A percentile compares a stretch with the other conserved stretches of the same genome.
These are phyloP conservation scores for Trametes sanguinea DNA, from an alignment of 768 basidiomycete genomes.

Conservation along the genomic window DNA sequence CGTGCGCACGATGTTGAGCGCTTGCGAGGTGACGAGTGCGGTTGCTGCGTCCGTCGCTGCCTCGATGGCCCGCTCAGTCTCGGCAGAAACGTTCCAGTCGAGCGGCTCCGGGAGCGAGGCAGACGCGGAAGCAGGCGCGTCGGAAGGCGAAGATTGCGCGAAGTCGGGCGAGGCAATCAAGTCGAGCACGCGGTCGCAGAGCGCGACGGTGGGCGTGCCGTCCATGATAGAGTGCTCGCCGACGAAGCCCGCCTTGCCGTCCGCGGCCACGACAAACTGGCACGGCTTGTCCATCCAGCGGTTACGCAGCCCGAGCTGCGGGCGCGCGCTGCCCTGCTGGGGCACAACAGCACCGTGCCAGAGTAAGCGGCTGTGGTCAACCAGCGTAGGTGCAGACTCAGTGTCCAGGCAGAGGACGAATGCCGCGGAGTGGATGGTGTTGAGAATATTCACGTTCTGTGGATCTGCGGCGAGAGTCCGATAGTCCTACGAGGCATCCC, in stretches of 20 bases:
- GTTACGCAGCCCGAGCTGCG: slow-evolving; percentile 57
- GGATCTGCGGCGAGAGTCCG: slow-evolving; percentile 56
- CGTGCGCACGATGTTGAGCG: slow-evolving; percentile 62
- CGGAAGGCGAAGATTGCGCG: slow-evolving; percentile 51
- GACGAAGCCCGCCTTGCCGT: slow-evolving; percentile 80
- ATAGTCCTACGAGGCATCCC: slow-evolving; percentile 53
- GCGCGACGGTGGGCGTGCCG: slow-evolving; percentile 76
- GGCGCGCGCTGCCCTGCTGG: background rate
- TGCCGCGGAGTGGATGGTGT: slow-evolving; percentile 81
- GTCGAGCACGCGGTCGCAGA: slow-evolving; percentile 70
- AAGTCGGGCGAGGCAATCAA: slow-evolving; percentile 61
- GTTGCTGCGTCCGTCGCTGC: slow-evolving; percentile 56
- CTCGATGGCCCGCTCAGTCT: slow-evolving; percentile 52
- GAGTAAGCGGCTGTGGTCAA: slow-evolving; percentile 66
- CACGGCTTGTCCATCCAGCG: slow-evolving; percentile 91
- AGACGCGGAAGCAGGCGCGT: slow-evolving; percentile 12
- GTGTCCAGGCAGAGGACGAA: slow-evolving; percentile 81
- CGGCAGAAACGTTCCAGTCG: slow-evolving; percentile 52
- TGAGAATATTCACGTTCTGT: slow-evolving; percentile 63
- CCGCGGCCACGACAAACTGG: slow-evolving; percentile 85
- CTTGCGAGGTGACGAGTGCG: slow-evolving; percentile 64
- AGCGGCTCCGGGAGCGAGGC: slow-evolving; percentile 38
- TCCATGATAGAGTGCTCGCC: slow-evolving; percentile 95
- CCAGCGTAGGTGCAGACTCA: slow-evolving; percentile 51
- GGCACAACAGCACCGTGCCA: slow-evolving; percentile 74